Conservation (phyloP, 164 flowering plant genomes). For the Hamamelis virginiana region DNA sequence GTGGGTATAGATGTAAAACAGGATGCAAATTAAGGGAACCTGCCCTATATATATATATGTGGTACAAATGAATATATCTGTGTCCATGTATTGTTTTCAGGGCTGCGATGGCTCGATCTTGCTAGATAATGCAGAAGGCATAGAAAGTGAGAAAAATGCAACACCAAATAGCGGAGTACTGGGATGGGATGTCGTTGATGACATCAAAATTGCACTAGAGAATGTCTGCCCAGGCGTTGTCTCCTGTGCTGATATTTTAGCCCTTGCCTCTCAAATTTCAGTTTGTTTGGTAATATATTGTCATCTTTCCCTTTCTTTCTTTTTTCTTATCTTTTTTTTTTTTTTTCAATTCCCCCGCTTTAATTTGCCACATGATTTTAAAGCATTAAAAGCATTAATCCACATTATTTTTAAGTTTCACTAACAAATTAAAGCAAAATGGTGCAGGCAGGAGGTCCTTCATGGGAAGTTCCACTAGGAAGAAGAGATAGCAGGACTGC, state of each 20-base stretch:
- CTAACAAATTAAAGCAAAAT: neutral
- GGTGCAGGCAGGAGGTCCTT: constrained; percentile 27
- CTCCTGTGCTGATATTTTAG: constrained; percentile 43
- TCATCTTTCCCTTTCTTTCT: neutral
- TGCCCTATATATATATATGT: too few species aligned
- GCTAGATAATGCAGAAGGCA: constrained; percentile 18
- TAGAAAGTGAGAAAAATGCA: constrained; percentile 27
- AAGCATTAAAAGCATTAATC: too few species aligned
- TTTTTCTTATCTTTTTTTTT: too few species aligned
- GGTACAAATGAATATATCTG: neutral
- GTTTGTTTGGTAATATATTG: constrained; percentile 24
- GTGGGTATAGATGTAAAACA: too few species aligned
- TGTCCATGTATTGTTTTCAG: constrained; percentile 10
- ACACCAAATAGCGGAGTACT: constrained; percentile 13
- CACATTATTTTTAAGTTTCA: neutral
- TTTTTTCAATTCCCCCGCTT: too few species aligned
- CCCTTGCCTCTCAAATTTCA: constrained; percentile 28
- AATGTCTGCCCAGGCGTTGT: constrained; percentile 36
- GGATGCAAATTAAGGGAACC: too few species aligned
- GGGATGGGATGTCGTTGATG: constrained; percentile 32
- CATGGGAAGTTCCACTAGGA: constrained; percentile 34
- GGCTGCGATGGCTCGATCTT: constrained; percentile 44
- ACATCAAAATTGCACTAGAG: constrained; percentile 33
- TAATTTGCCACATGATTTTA: too few species aligned
- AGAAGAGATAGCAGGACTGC: constrained; percentile 44